phyloP scores from a whole-genome alignment of 2,329 filamentous ascomycete genomes.

The Curvularia hawaiiensis region DNA sequence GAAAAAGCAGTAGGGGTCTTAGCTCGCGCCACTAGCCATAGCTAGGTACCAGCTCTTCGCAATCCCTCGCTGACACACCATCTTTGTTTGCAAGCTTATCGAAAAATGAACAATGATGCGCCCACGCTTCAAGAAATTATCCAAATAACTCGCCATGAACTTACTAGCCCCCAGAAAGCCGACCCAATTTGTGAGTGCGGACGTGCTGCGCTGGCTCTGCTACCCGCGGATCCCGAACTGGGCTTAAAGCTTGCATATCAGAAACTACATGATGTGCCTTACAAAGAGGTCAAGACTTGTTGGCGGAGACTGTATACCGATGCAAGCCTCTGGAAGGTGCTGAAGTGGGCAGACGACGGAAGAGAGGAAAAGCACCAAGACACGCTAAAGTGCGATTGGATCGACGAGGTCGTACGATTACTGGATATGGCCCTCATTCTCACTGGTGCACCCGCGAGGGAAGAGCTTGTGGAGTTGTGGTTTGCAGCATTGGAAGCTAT shows the following conservation, averaged over 20 bases:
- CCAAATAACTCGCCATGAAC: conserved; percentile 31
- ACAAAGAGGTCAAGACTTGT: conserved; percentile 66
- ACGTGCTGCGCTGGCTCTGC: conserved; percentile 44
- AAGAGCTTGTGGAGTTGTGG: conserved; percentile 52
- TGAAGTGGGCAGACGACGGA: conserved; percentile 30
- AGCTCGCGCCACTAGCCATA: conserved; percentile 14
- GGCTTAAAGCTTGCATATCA: conserved; percentile 64
- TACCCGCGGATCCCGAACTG: conserved; percentile 53
- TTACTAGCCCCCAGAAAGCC: conserved; percentile 23
- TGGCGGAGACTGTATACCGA: conserved; percentile 78
- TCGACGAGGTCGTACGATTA: conserved; percentile 65
- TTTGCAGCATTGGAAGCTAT: conserved; percentile 54
- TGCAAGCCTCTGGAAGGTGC: conserved; percentile 67
- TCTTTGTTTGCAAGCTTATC: background rate
- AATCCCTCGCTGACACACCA: background rate
- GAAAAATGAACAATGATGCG: conserved; percentile 17
- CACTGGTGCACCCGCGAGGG: conserved; percentile 53
- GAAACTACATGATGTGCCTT: conserved; percentile 73
- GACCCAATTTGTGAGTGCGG: conserved; percentile 51
- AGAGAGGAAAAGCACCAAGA: conserved; percentile 5
- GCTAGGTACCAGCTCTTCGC: background rate
- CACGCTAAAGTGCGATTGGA: conserved; percentile 43
- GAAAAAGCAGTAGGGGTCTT: conserved; percentile 13
- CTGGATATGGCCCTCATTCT: conserved; percentile 81
- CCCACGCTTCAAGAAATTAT: conserved; percentile 33